Evolutionary conservation across 192 early-diverging fungal species (phyloP), one percentile per base, ranked within the genome.

Genomic region (Lobulomyces angularis): DNA sequence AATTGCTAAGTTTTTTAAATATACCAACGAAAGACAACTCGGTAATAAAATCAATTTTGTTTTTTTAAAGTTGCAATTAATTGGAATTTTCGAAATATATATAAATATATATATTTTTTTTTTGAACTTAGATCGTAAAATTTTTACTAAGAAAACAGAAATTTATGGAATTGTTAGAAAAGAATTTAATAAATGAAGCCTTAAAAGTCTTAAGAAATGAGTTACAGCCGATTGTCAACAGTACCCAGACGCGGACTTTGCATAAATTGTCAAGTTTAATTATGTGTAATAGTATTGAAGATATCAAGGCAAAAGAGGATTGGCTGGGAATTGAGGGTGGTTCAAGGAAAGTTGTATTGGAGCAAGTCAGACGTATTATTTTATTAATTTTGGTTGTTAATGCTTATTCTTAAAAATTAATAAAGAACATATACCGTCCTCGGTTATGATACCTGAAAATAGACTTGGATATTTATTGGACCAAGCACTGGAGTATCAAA

Each of bases 81-180:
- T 26, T 23, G 12, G 20, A 53, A n/a, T 23, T n/a, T n/a, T n/a
- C n/a, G n/a, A n/a, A 21, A 40, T 53, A 29, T 37, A 26, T 8
- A 2, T 6, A 12, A 6, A 27, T 30, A 49, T 31, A 26, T 50
- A 14, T 22, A 9, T 14, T 11, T 45, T 20, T 14, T 39, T 37
- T 3, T 11, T 8, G 12, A 37, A 8, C 23, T 16, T 16, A 50
- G 45, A 30, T 17, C 29, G 72, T 79, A 20, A 60, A 53, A 45
- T 90, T 92, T 52, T 60, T 88, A 21, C 69, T 92, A 39, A 66
- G 84, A 36, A 64, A 82, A 34, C 95, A 98, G 69, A 87, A 90
- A 53, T 98, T 79, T 47, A 56, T 95, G 20, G 95, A 98, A 55
- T 56, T 82, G 3, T 48, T 98, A 25, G 87, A 91, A 59, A 46